phyloP scores from a whole-genome alignment of 306 rosid species.

The Pachyrhizus erosus region DNA sequence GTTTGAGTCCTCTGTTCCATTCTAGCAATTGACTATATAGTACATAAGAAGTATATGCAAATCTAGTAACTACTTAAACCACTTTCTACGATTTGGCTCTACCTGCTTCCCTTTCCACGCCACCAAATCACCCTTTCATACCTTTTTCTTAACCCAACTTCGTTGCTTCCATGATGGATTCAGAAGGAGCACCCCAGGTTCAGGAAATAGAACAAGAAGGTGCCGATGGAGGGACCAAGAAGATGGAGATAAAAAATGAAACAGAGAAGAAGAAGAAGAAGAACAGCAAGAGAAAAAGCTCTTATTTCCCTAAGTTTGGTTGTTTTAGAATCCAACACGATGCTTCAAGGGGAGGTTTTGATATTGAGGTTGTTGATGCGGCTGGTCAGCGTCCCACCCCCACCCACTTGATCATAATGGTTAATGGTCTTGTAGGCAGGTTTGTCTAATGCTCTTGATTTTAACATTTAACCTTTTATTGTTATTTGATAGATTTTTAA shows the following conservation, averaged over 20 bases:
- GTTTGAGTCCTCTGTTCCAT: neutral
- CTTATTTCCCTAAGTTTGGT: conserved; percentile 53
- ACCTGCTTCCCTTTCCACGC: neutral
- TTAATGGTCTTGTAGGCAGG: conserved; percentile 90
- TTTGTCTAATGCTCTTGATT: neutral
- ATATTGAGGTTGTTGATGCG: conserved; percentile 63
- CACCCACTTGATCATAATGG: conserved; percentile 77
- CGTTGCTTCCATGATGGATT: conserved; percentile 43
- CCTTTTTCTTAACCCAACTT: neutral
- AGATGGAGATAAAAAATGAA: neutral
- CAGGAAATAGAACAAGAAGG: conserved; percentile 24
- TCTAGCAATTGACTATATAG: neutral
- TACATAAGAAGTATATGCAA: neutral
- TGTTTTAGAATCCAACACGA: conserved; percentile 64
- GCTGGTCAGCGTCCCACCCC: conserved; percentile 51
- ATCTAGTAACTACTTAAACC: conserved; percentile 27
- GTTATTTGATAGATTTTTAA: neutral
- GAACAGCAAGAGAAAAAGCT: conserved; percentile 35
- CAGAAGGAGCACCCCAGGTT: conserved; percentile 30
- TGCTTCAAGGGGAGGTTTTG: conserved; percentile 52
- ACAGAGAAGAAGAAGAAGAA: conserved; percentile 18
- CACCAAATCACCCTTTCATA: neutral
- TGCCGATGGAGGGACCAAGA: conserved; percentile 24
- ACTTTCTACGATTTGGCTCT: neutral
- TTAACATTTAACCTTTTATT: neutral